These are phyloP conservation scores for Diaporthe citrichinensis DNA, from an alignment of 2,329 filamentous ascomycete species.

Conservation along the genomic window DNA sequence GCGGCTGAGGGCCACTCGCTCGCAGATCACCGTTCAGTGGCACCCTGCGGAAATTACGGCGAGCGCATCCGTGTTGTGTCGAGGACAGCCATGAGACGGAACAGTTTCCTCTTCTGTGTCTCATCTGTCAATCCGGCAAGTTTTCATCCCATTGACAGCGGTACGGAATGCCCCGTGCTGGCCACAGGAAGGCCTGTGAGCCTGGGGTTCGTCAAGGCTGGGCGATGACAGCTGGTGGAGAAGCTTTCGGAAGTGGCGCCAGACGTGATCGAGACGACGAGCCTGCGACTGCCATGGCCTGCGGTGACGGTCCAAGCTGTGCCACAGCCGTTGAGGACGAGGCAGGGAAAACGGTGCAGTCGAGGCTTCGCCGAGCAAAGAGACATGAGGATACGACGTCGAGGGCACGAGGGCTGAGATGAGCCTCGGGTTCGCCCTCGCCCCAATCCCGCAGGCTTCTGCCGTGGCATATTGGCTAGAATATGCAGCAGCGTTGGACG, in stretches of 20 bases:
- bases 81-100: constrained; percentile 22
- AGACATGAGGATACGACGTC: constrained; percentile 21
- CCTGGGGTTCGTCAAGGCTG: constrained; percentile 6
- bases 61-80: constrained; percentile 27
- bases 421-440: constrained; percentile 16
- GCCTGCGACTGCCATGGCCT: constrained; percentile 17
- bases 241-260: constrained; percentile 27
- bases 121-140: constrained; percentile 11
- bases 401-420: constrained; percentile 13
- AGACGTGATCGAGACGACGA: constrained; percentile 7
- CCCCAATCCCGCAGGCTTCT: background rate
- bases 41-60: constrained; percentile 39
- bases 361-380: background rate
- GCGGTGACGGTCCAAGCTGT: background rate
- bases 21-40: constrained; percentile 37
- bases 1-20: constrained; percentile 17
- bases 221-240: constrained; percentile 20
- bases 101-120: constrained; percentile 33
- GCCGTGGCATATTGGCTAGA: constrained; percentile 28
- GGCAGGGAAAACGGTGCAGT: background rate
- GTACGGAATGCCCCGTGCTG: constrained; percentile 22
- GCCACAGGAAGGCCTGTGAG: constrained; percentile 32
- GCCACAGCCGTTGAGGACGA: background rate
- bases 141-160: constrained; percentile 31
- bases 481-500: constrained; percentile 25